A percentile compares a stretch with the other conserved stretches of the same genome.
Conservation (phyloP, 768 basidiomycete genomes). For the Trametes cingulata region DNA sequence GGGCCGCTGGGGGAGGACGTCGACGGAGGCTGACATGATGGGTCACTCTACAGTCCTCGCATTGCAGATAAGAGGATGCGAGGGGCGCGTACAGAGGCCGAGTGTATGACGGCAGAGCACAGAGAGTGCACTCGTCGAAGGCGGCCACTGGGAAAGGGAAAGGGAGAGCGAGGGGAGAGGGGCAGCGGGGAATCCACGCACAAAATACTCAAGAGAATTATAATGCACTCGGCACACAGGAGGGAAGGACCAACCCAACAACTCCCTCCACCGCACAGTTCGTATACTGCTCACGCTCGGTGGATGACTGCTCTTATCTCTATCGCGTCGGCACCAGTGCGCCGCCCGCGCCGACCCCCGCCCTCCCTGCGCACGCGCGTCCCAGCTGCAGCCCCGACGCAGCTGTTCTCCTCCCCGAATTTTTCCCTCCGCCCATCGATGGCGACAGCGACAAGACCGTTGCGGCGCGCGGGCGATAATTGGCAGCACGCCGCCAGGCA, state of each 20-base stretch:
- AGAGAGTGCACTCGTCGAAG: not conserved
- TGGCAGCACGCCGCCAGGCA: conserved; percentile 2
- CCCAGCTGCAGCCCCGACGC: not conserved
- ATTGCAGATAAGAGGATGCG: conserved; percentile 1
- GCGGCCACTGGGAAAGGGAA: not conserved
- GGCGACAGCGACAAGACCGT: not conserved
- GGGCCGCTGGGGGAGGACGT: conserved; percentile 20
- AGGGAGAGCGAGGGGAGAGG: not conserved
- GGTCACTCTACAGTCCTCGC: not conserved
- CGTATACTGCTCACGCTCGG: conserved; percentile 6
- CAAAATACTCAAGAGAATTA: no score
- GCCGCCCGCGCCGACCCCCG: not conserved
- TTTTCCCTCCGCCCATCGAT: not conserved
- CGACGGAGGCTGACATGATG: conserved; percentile 22
- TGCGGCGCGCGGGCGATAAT: not conserved
- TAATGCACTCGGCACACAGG: conserved; percentile 4
- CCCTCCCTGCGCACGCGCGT: not conserved
- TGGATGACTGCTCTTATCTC: not conserved
- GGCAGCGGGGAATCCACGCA: not conserved
- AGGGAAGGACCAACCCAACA: no score
- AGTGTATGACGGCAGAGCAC: not conserved
- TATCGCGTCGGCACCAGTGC: conserved; percentile 1
- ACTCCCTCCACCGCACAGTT: no score
- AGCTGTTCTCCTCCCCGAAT: not conserved
- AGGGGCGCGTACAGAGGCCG: conserved; percentile 1